Conservation (phyloP, 306 rosid genomes). For the Corylus avellana region DNA sequence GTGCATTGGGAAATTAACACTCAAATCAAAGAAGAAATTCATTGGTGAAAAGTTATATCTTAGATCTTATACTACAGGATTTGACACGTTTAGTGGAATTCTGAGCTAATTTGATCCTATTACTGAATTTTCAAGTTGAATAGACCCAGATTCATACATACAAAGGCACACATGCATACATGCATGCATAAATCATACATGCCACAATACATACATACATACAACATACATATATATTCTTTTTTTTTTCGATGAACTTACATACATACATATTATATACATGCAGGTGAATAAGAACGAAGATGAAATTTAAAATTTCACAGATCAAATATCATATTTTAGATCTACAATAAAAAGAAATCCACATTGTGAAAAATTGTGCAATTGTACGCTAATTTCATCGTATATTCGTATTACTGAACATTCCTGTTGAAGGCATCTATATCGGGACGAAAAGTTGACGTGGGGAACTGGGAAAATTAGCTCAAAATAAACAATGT, state of each 20-base stretch:
- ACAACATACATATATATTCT: not conserved
- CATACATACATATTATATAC: not conserved
- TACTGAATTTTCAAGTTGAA: not conserved
- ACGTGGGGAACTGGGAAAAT: not conserved
- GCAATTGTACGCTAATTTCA: too few species aligned
- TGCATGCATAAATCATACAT: not conserved
- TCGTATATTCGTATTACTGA: too few species aligned
- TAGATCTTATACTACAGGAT: slow-evolving; percentile 33
- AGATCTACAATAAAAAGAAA: not conserved
- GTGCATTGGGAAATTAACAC: not conserved
- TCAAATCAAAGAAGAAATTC: not conserved
- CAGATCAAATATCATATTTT: not conserved
- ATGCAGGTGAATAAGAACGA: too few species aligned
- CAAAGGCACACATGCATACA: not conserved
- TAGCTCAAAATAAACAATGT: not conserved
- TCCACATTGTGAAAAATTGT: not conserved
- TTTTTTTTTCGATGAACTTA: not conserved
- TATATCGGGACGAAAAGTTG: not conserved
- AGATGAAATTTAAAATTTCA: not conserved
- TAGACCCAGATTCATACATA: not conserved
- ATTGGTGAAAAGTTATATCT: slow-evolving; percentile 9
- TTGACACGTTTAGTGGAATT: not conserved
- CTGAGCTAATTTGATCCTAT: not conserved
- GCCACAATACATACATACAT: not conserved
- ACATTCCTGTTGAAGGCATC: not conserved